Evolutionary conservation across 2,329 filamentous ascomycete genomes (phyloP), one percentile per base, ranked within the genome.

Genomic region (Plectosphaerella plurivora): DNA sequence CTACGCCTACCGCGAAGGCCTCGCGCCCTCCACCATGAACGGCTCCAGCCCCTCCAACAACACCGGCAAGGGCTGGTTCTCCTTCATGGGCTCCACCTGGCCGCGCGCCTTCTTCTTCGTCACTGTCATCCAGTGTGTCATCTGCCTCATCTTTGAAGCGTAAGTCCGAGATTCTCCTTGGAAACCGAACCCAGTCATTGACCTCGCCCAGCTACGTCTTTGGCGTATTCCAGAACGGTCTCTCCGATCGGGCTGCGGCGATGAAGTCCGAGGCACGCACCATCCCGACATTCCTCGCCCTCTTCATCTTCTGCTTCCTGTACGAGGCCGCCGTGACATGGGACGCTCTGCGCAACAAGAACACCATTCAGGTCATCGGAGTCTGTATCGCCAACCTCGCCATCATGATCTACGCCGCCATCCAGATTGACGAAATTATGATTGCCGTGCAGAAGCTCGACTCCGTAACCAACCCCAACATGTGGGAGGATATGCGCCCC

Each of bases 351-450:
- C 86, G 91, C 57, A 78, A 93, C 66, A 97, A 97, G 72, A 99
- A 99, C 73, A 99, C 94, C 11, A 99, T 99, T 77, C 94, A 99
- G 70, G 81, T 97, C 67, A 97, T 99, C 61, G 94, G 94, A 45
- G 80, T 99, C 28, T 96, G 93, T 72, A 75, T 95, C 53, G 94
- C 94, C 73, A 97, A 99, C 70, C 71, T 94, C 33, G 93, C 91
- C 41, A 83, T 99, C 60, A 80, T 97, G 64, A 84, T 97, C 57
- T 99, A 99, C 67, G 91, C 93, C 4, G 86, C 89, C 33, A 91
- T 97, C 53, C 93, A 99, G 70, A 88, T 92, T 61, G 88, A 95
- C 60, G 92, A 97, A 72, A 95, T 97, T 63, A 72, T 84, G 48
- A 83, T 86, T 44, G 91, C 93, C 7, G 82, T 96, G 10, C 20